A percentile compares a stretch with the other conserved stretches of the same genome.
These are phyloP conservation scores for Metarhizium sp. DNA, from an alignment of 2,329 filamentous ascomycete species.

Conservation along the genomic window DNA sequence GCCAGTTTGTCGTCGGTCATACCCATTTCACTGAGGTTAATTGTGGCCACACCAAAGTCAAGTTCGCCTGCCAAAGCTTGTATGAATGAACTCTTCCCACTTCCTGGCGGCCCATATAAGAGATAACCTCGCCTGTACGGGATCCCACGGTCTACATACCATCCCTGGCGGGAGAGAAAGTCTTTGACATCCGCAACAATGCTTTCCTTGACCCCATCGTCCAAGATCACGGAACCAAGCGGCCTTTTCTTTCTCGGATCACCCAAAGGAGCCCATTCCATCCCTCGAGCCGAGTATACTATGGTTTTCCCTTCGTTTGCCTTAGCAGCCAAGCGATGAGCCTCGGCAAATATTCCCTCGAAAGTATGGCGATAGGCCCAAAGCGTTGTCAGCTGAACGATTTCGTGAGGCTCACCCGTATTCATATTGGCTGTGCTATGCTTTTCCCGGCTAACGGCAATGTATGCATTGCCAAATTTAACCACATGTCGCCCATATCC, in stretches of 20 bases:
- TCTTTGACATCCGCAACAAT: constrained; percentile 75
- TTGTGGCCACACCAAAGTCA: constrained; percentile 85
- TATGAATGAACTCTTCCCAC: constrained; percentile 92
- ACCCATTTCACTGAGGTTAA: constrained; percentile 83
- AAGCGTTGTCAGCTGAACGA: constrained; percentile 81
- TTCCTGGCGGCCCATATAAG: constrained; percentile 80
- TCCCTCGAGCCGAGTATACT: constrained; percentile 77
- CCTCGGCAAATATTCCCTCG: constrained; percentile 80
- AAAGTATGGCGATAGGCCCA: constrained; percentile 87
- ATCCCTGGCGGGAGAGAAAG: constrained; percentile 68
- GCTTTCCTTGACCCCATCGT: constrained; percentile 71
- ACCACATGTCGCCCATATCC: constrained; percentile 85
- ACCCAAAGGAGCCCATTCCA: constrained; percentile 79
- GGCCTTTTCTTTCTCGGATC: constrained; percentile 80
- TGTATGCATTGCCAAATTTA: constrained; percentile 78
- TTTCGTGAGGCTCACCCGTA: constrained; percentile 88
- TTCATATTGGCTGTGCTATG: constrained; percentile 72
- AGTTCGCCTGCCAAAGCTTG: constrained; percentile 88
- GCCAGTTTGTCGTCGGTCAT: constrained; percentile 85
- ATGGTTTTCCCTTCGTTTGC: constrained; percentile 87
- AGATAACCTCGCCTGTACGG: constrained; percentile 86
- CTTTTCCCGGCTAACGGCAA: constrained; percentile 78
- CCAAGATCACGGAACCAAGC: constrained; percentile 77
- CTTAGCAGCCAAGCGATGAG: constrained; percentile 67
- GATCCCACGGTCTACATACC: constrained; percentile 93